Evolutionary conservation across 2,329 filamentous ascomycete genomes (phyloP).

Genomic region (Fusarium bulbicola): DNA sequence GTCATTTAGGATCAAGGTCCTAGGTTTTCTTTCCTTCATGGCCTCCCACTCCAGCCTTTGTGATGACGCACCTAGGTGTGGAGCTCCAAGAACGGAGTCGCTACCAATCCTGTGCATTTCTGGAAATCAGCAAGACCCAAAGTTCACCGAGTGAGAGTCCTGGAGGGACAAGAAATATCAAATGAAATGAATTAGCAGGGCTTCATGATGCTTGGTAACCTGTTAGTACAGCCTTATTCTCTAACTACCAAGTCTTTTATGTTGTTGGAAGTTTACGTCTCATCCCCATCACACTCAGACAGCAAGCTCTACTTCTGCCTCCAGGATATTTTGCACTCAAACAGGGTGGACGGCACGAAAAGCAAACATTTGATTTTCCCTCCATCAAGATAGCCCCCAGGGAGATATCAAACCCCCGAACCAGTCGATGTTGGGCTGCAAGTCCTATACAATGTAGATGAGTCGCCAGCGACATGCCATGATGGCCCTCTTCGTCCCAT

Average conservation of each 20-base stretch:
- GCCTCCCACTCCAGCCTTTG: constrained; percentile 35
- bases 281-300: background rate
- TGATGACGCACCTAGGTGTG: constrained; percentile 13
- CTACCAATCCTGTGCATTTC: background rate
- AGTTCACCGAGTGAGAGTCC: background rate
- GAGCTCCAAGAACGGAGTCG: background rate
- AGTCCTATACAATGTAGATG: background rate
- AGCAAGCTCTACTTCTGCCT: background rate
- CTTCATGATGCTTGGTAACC: too few species aligned
- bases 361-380: constrained; percentile 30
- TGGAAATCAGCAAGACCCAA: background rate
- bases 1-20: background rate
- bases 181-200: background rate
- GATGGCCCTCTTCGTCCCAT: constrained; percentile 28
- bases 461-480: constrained; percentile 15
- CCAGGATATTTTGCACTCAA: background rate
- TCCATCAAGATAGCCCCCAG: background rate
- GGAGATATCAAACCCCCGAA: background rate
- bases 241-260: background rate
- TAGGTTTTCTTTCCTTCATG: background rate
- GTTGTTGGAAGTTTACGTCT: background rate
- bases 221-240: background rate
- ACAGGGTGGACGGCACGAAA: background rate
- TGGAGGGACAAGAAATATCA: background rate
- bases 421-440: background rate